A percentile compares a stretch with the other conserved stretches of the same genome.
Evolutionary conservation across 2,329 filamentous ascomycete species (phyloP).

Genomic region (Epichloe typhina): DNA sequence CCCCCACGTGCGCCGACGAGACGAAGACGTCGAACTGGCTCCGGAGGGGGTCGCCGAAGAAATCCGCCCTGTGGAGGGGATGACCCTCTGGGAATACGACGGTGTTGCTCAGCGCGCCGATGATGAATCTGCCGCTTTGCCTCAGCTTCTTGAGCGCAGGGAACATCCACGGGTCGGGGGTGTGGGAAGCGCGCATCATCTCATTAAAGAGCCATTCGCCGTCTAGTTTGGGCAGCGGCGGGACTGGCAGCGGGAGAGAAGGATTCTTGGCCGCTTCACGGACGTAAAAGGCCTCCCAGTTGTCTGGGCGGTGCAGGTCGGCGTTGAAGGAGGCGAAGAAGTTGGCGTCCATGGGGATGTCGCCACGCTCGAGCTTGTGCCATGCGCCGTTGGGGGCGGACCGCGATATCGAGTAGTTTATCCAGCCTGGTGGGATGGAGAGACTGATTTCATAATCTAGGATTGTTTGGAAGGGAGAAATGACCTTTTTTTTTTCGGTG

Average conservation of each 20-base stretch:
- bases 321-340: constrained; percentile 67
- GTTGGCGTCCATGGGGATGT: constrained; percentile 56
- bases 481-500: constrained; percentile 36
- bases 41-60: constrained; percentile 43
- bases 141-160: constrained; percentile 63
- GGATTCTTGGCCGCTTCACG: constrained; percentile 29
- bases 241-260: constrained; percentile 28
- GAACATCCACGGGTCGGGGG: constrained; percentile 76
- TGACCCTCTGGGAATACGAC: constrained; percentile 72
- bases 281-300: constrained; percentile 57
- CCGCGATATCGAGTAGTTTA: constrained; percentile 79
- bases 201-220: constrained; percentile 71
- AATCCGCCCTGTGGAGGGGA: constrained; percentile 42
- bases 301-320: constrained; percentile 52
- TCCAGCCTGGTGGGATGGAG: constrained; percentile 72
- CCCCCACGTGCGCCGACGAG: constrained; percentile 70
- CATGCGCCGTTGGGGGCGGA: constrained; percentile 69
- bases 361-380: constrained; percentile 78
- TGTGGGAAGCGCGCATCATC: constrained; percentile 68
- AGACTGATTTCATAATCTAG: constrained; percentile 72
- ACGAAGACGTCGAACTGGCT: constrained; percentile 76
- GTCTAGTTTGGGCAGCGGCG: constrained; percentile 60
- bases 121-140: constrained; percentile 48
- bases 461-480: constrained; percentile 86
- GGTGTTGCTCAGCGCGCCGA: constrained; percentile 84